These are phyloP conservation scores for Beauveria caledonica DNA, from an alignment of 2,329 filamentous ascomycete species.

Conservation along the genomic window DNA sequence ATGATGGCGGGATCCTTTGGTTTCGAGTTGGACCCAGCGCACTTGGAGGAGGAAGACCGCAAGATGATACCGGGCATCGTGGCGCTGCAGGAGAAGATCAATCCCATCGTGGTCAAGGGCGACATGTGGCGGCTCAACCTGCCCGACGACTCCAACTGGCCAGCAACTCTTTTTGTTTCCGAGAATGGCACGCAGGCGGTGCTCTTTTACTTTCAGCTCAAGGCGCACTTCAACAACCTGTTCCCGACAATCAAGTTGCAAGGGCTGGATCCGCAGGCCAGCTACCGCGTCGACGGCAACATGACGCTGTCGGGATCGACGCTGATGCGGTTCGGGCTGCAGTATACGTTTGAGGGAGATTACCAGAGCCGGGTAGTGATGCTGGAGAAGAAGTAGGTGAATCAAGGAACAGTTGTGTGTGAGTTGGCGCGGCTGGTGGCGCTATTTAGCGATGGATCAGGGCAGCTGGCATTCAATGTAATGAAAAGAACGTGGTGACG, in stretches of 20 bases:
- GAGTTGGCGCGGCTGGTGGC: too few relatives aligned
- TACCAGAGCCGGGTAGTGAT: slow-evolving; percentile 51
- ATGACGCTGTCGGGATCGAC: slow-evolving; percentile 47
- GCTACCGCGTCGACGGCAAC: slow-evolving; percentile 45
- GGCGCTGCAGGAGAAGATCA: slow-evolving; percentile 44
- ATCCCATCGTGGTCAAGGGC: slow-evolving; percentile 50
- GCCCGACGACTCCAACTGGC: slow-evolving; percentile 53
- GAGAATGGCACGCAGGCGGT: slow-evolving; percentile 41
- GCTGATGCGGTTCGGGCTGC: slow-evolving; percentile 54
- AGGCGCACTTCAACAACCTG: slow-evolving; percentile 42
- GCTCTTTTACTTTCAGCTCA: slow-evolving; percentile 54
- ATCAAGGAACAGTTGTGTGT: too few relatives aligned
- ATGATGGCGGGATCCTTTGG: slow-evolving; percentile 63
- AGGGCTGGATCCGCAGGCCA: slow-evolving; percentile 46
- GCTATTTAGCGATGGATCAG: too few relatives aligned
- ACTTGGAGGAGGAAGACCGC: slow-evolving; percentile 42
- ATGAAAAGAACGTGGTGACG: too few relatives aligned
- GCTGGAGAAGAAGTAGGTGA: slow-evolving; percentile 32
- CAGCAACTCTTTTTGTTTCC: slow-evolving; percentile 51
- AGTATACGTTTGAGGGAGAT: slow-evolving; percentile 42
- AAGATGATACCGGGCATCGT: slow-evolving; percentile 46
- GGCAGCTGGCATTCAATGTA: too few relatives aligned
- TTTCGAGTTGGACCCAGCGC: slow-evolving; percentile 51
- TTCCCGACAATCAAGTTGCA: slow-evolving; percentile 45
- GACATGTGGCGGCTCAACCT: slow-evolving; percentile 51